Evolutionary conservation across 257 asterid species (phyloP).

Genomic region (Petunia axillaris): DNA sequence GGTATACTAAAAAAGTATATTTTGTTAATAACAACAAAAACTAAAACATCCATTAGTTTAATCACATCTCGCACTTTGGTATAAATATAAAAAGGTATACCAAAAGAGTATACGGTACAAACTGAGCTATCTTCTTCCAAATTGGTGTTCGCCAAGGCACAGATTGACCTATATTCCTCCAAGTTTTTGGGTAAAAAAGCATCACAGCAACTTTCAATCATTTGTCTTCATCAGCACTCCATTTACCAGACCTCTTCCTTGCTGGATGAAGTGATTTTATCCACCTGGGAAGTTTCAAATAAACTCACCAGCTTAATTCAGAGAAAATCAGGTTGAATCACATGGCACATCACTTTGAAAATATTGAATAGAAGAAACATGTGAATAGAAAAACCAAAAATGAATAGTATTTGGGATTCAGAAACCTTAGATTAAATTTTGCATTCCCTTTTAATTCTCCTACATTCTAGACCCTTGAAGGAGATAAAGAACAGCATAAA

Average conservation of each 20-base stretch:
- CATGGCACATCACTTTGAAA: not conserved
- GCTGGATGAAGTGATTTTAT: constrained; percentile 77
- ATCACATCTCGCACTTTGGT: too few species aligned
- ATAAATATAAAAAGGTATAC: too few species aligned
- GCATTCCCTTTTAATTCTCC: constrained; percentile 14
- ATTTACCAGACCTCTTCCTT: constrained; percentile 75
- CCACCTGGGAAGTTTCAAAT: constrained; percentile 63
- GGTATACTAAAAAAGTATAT: too few species aligned
- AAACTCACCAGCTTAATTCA: not conserved
- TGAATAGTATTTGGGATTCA: constrained; percentile 14
- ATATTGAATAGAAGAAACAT: not conserved
- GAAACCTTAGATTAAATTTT: constrained; percentile 4
- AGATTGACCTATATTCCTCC: constrained; percentile 75
- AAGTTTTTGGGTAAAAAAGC: constrained; percentile 76
- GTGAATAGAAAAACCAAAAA: constrained; percentile 8
- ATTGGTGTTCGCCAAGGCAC: constrained; percentile 78
- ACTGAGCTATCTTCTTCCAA: constrained; percentile 58
- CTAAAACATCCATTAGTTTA: too few species aligned
- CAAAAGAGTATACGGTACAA: constrained; percentile 43
- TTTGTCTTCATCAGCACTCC: constrained; percentile 88
- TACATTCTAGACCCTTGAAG: constrained; percentile 7
- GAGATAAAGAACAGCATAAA: constrained; percentile 2
- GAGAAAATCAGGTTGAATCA: not conserved
- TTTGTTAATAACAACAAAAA: too few species aligned
- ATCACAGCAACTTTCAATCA: constrained; percentile 86